Base-by-base conservation (phyloP, 805 yeast species). In the Barnettozyma sp. region DNA sequence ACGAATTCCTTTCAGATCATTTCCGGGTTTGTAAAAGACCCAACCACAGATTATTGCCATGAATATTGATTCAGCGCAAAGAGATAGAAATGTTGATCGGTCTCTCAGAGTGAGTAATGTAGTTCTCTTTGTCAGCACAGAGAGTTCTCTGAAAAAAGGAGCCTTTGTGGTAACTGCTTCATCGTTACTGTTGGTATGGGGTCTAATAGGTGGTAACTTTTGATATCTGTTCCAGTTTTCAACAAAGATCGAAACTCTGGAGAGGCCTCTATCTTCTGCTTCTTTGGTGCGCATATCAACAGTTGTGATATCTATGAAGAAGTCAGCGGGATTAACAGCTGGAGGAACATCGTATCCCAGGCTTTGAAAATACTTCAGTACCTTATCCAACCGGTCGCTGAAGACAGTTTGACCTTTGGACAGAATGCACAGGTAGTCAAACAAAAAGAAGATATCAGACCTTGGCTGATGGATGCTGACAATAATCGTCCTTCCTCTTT, bases 401-500 rank as follows among this genome's bases (percentile, higher is more conserved):
- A 59, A 65, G 3, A 63, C 64, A 10, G 60, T 49, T 25, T 55
- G 48, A 1, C 90, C 87, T 20, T 77, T 73, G 0, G 90, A 74
- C 22, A 86, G 57, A 8, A 86, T 66, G 38, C 87, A 71, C 4
- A 85, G 62, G 26, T 71, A 67, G 52, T 86, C 94, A 47, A 85
- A 78, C 27, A 83, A 55, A 42, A 70, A 69, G 28, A 82, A 70
- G 26, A 86, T 82, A 54, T 86, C 95, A 0, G 85, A 74, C 25
- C 95, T 61, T 0, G 95, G 95, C 54, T 86, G 95, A 55, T 86
- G 95, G 27, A 86, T 81, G 40, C 87, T 78, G 55, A 83, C 65
- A 5, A 86, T 67, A 27, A 85, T 68, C 0, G 94, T 82, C 41
- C 87, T 71, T 0, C 90, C 88, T 22, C 59, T 56, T 29, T 53